Base-by-base conservation (phyloP, 306 rosid genomes). In the Begonia loranthoides region DNA sequence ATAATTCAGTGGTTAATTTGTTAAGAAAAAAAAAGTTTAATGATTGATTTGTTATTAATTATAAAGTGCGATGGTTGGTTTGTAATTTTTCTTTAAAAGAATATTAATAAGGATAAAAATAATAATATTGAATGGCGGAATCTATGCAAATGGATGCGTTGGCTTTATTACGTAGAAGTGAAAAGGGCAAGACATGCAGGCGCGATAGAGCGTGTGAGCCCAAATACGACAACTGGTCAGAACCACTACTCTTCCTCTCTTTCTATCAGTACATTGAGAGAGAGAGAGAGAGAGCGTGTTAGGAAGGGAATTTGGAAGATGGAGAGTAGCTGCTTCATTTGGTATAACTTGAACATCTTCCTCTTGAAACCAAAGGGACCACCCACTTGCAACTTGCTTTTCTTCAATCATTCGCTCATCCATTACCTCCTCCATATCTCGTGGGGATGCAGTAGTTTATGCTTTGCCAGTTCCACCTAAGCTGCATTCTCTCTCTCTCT, bases 181-280 rank as follows among this genome's bases (percentile, higher is more conserved):
- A 84, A 77, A 84, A 66, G 78, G 85, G 73, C 95, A 82, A 76
- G 79, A 77, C 97, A 73, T 57, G 84, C 80, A 81, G 80, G 89
- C 83, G 53, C 50, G 68, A 28, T 5, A 57, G 76, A 53, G 77
- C 61, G 66, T 65, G 76, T 50, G 75, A 64, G 52, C 13, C 43
- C 57, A 66, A 79, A 72, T 58, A 69, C 54, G 77, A 83, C 73
- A 66, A 72, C 21, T 74, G 63, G 67, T 76, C 73, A 74, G 73
- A 73, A 54, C 62, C 84, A 70, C 34, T 10, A 45, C 44, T 13
- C 9, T 28, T 28, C 36, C 5, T 28, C 36, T 28, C 36, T 28
- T 28, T 28, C 36, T 2, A 7, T 28, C 36, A 4, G 8, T 28
- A 28, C 36, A 0, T 7, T 28, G 4, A 8, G 36, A 5, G 36